Evolutionary conservation across 805 yeast genomes (phyloP), one percentile per base, ranked within the genome.

Genomic region (Ogataea chonburiensis): DNA sequence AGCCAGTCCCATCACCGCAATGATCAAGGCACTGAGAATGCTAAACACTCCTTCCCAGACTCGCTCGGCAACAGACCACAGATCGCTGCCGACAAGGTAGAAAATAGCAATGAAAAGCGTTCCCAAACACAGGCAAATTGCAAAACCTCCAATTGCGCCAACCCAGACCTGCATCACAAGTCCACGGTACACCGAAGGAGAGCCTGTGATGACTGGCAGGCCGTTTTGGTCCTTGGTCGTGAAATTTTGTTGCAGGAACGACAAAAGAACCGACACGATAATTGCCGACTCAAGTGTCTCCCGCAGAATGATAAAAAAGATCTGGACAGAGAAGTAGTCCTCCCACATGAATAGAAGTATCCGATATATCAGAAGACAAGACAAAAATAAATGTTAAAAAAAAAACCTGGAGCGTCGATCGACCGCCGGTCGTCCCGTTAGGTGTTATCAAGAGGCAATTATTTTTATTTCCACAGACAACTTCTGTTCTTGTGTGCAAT

Each of bases 31-130:
- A 3, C 95, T 87, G 19, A 87, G 58, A 10, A 89, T 68, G 49
- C 91, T 82, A 54, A 88, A 78, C 1, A 79, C 62, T 6, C 95
- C 95, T 56, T 88, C 97, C 85, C 95, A 88, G 35, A 86, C 69
- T 51, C 93, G 77, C 57, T 88, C 97, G 25, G 96, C 82, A 42
- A 78, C 65, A 7, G 89, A 75, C 96, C 96, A 88, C 36, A 86
- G 64, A 61, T 88, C 94, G 17, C 80, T 77, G 11, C 96, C 96
- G 19, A 89, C 63, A 28, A 79, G 55, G 52, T 87, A 86, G 59
- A 88, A 88, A 4, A 79, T 67, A 8, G 70, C 61, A 20, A 88
- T 77, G 55, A 88, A 83, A 0, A 75, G 58, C 4, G 80, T 75
- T 4, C 97, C 97, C 21, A 88, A 72, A 4, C 82, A 39, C 39